Evolutionary conservation across 1,284 basidiomycete species (phyloP).

Genomic region (Vanrija sp.): DNA sequence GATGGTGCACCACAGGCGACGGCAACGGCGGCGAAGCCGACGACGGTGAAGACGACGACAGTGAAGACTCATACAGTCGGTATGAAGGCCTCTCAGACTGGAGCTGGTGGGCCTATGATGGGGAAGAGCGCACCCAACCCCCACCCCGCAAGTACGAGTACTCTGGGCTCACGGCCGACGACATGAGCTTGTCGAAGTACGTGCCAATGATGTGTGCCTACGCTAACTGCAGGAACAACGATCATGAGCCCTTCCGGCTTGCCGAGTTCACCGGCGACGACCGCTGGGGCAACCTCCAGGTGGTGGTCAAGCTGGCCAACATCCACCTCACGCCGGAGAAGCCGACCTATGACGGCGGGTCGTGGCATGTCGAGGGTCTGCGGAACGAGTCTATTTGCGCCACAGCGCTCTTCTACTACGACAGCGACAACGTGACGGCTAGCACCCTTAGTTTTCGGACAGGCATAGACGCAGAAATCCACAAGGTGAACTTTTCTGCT

Average conservation of each 20-base stretch:
- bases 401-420: conserved; percentile 5
- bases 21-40: too few species aligned
- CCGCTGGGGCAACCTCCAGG: background rate
- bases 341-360: background rate
- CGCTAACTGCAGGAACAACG: too few species aligned
- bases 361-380: conserved; percentile 5
- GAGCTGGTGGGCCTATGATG: background rate
- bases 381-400: conserved; percentile 4
- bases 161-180: too few species aligned
- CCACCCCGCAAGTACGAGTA: background rate
- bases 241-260: too few species aligned
- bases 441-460: background rate
- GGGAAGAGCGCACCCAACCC: background rate
- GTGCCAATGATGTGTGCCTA: background rate
- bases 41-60: too few species aligned
- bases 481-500: background rate
- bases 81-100: background rate
- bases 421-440: conserved; percentile 1
- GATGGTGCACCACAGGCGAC: background rate
- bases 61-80: too few species aligned
- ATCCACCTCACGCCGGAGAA: conserved; percentile 8
- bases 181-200: background rate
- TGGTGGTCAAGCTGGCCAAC: conserved; percentile 8
- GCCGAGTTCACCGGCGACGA: background rate
- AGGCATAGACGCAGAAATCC: background rate